Evolutionary conservation across 2,329 filamentous ascomycete genomes (phyloP), one percentile per base, ranked within the genome.

Genomic region (Neopestalotiopsis clavispora): DNA sequence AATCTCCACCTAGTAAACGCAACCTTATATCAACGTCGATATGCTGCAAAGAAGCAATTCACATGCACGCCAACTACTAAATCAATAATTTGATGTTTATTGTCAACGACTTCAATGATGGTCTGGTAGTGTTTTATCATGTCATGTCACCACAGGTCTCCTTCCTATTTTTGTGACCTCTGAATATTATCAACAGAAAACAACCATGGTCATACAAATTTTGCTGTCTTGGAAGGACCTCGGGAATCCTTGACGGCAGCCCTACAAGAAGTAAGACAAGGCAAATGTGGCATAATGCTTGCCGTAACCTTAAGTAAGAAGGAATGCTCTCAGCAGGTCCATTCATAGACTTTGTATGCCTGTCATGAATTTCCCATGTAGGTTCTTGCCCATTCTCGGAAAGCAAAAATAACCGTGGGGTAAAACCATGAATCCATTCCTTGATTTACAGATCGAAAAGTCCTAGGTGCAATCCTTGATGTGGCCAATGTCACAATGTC

Each of bases 11-110:
- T 7, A 40, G 17, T 20, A 34, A 62, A 20, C 32, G 59, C 59
- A 62, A 62, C 59, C 59, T 62, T 62, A 62, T 62, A 38, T 38
- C 34, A 62, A 62, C 59, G 59, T 34, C 59, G 32, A 62, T 17
- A 62, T 40, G 34, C 17, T 61, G 28, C 32, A 20, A 52, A 52
- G 10, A 52, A 9, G 45, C 45, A 52, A 20, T 23, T 52, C 45
- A 2, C 34, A n/a, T 20, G 45, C 45, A 52, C 3, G 45, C n/a
- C 23, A 28, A 28, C 23, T 28, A 28, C 23, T 28, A 28, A 28
- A 28, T 28, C 23, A 28, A 28, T 28, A 28, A 28, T 28, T 28
- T 28, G 4, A 28, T 28, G 23, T 28, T 28, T 28, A 28, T 28
- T 23, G 23, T 23, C 23, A 23, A 23, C 23, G 23, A 28, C 23